Base-by-base conservation (phyloP, 371 early-diverging fungal genomes). In the Capniomyces stellatus region DNA sequence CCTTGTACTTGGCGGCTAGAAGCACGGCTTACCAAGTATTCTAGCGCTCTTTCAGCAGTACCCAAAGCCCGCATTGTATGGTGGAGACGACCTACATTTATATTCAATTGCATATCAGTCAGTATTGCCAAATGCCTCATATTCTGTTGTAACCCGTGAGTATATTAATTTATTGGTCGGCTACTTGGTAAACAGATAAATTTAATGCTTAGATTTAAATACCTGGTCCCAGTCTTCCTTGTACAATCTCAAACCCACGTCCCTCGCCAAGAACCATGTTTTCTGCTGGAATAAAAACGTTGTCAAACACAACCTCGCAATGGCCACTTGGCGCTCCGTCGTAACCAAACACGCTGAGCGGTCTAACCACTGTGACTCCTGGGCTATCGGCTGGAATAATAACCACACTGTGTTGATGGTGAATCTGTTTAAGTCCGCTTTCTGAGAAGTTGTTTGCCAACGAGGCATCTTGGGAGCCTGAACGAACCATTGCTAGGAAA, bases 291-390 rank as follows among this genome's bases (percentile, higher is more conserved):
- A 96, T 87, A 54, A 81, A 75, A 46, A 91, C 92, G 64, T 92
- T 76, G 46, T 82, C 81, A 58, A 96, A 93, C n/a, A 75, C 59
- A 51, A 96, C 80, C 63, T 96, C 97, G 58, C 82, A 83, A 64
- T 96, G 97, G 24, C 92, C 92, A 64, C 85, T 82, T 25, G 89
- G 87, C 3, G 96, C 96, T 64, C 92, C 92, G 68, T 95, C 96
- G 64, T 82, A 92, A 25, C 93, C 92, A 75, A 88, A 92, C 54
- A 95, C 85, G 1, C 68, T 67, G 74, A 91, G 75, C 10, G 93
- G 88, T 25, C 93, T 72, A 12, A 87, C 77, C 29, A 92, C 81
- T 18, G 71, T 77, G 49, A 93, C 72, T 29, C 97, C 97, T 0
- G 82, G 84, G 0, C 91, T 77, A 61, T 81, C 78, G 15, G 85